Evolutionary conservation across 2,329 filamentous ascomycete species (phyloP).

Genomic region (Cladophialophora exuberans): DNA sequence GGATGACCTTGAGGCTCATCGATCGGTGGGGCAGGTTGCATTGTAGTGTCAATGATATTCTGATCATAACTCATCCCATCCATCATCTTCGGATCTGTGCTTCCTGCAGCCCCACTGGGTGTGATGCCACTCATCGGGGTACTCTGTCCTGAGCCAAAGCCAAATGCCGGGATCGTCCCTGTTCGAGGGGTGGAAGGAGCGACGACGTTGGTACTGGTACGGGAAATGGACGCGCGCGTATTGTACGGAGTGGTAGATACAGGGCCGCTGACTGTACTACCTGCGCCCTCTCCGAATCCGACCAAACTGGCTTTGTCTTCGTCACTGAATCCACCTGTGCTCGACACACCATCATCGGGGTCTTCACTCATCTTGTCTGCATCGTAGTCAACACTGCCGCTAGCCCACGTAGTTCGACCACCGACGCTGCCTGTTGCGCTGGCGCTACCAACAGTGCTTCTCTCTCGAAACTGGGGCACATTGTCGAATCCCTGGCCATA

Average conservation of each 20-base stretch:
- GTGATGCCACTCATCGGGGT: conserved; percentile 50
- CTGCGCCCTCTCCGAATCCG: conserved; percentile 89
- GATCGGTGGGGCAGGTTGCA: conserved; percentile 59
- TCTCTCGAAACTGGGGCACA: conserved; percentile 72
- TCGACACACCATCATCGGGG: conserved; percentile 63
- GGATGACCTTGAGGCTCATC: conserved; percentile 35
- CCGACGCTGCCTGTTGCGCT: conserved; percentile 81
- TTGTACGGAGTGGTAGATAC: conserved; percentile 63
- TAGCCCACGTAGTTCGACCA: conserved; percentile 68
- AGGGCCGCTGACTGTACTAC: conserved; percentile 79
- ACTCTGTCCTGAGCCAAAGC: conserved; percentile 35
- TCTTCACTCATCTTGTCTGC: conserved; percentile 64
- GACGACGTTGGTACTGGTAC: conserved; percentile 42
- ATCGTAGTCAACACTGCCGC: conserved; percentile 62
- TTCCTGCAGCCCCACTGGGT: conserved; percentile 48
- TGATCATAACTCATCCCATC: conserved; percentile 68
- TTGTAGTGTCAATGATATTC: conserved; percentile 68
- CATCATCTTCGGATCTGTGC: conserved; percentile 64
- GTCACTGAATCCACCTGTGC: conserved; percentile 80
- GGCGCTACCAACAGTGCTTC: conserved; percentile 87
- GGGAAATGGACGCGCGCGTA: conserved; percentile 42
- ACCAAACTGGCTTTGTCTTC: conserved; percentile 83
- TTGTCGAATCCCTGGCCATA: conserved; percentile 66
- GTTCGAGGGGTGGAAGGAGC: conserved; percentile 37
- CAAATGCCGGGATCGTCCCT: conserved; percentile 20